Base-by-base conservation (phyloP, 306 rosid species). In the Rosa persica region DNA sequence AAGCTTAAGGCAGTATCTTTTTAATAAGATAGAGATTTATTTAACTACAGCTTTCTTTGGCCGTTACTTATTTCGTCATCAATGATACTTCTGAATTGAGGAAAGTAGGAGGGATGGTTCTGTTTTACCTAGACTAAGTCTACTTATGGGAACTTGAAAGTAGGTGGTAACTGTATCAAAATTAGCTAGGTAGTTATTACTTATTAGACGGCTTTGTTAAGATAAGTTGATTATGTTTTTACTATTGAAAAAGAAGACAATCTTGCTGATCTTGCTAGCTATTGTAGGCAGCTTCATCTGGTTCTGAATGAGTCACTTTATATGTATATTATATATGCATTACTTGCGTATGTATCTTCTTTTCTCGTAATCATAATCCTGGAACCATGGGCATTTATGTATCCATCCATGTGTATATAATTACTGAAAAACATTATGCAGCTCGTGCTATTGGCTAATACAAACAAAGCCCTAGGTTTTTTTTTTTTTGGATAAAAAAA, bases 221-320 rank as follows among this genome's bases (percentile, higher is more conserved):
- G 70, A 58, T 5, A 60, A 74, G 55, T 61, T 74, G 23, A 42
- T 43, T 9, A 23, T 30, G 70, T 75, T 75, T 40, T 11, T 17
- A 23, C 70, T 55, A 1, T 61, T 75, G 43, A 17, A 36, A 57
- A 75, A 75, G 42, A 55, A 72, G 67, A 25, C 78, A 17, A 10
- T 43, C 58, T 25, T 47, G 42, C 60, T 46, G 60, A 60, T 60
- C 66, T 60, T 23, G 13, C 39, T 60, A 27, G 8, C 16, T 47
- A n/a, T 47, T 47, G 20, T 25, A 2, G 44, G 47, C 77, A 66
- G 23, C 25, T 42, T 43, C 23, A 22, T 66, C 8, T 40, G 39
- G 54, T 74, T 39, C 4, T 1, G 34, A 10, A 72, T 72, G 47
- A 48, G 23, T 20, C 61, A 22, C 16, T 9, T 34, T 17, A 46